A percentile compares a stretch with the other conserved stretches of the same genome.
Conservation (phyloP, 352 stramenopile genomes). For the Phytophthora pinifolia region DNA sequence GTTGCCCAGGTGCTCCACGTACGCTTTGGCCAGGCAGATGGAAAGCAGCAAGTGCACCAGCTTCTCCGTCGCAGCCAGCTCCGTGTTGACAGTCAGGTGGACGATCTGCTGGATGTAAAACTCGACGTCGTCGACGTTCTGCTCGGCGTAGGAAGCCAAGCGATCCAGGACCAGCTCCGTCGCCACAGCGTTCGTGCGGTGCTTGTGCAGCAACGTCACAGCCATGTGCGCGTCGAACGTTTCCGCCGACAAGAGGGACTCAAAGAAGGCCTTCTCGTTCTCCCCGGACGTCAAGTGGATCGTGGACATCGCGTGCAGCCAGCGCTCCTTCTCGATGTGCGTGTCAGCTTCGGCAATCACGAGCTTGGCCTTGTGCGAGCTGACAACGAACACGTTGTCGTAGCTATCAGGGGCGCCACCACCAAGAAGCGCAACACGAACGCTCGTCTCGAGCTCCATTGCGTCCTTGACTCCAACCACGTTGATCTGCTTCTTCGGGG, state of each 20-base stretch:
- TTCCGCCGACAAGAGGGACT: constrained; percentile 54
- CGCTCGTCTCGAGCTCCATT: constrained; percentile 54
- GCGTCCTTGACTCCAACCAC: constrained; percentile 69
- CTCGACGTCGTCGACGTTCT: constrained; percentile 77
- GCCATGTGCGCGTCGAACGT: constrained; percentile 70
- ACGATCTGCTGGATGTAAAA: constrained; percentile 86
- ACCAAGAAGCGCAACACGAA: constrained; percentile 52
- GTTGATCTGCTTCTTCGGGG: constrained; percentile 56
- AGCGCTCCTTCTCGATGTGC: constrained; percentile 71
- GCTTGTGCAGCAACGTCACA: constrained; percentile 70
- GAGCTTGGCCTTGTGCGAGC: constrained; percentile 71
- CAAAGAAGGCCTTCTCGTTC: constrained; percentile 56
- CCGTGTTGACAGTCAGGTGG: constrained; percentile 65
- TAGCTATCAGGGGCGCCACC: constrained; percentile 24
- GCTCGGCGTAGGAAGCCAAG: constrained; percentile 57
- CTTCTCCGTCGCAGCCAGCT: constrained; percentile 64
- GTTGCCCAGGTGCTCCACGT: constrained; percentile 79
- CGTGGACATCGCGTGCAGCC: constrained; percentile 69
- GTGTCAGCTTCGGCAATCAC: constrained; percentile 71
- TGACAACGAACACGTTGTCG: constrained; percentile 68
- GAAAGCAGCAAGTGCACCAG: constrained; percentile 72
- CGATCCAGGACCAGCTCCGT: constrained; percentile 70
- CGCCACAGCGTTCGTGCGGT: constrained; percentile 63
- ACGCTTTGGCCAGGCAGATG: constrained; percentile 75
- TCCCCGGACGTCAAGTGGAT: constrained; percentile 56